Evolutionary conservation across 345 rosid species (phyloP).

Genomic region (Citrus reticulata): DNA sequence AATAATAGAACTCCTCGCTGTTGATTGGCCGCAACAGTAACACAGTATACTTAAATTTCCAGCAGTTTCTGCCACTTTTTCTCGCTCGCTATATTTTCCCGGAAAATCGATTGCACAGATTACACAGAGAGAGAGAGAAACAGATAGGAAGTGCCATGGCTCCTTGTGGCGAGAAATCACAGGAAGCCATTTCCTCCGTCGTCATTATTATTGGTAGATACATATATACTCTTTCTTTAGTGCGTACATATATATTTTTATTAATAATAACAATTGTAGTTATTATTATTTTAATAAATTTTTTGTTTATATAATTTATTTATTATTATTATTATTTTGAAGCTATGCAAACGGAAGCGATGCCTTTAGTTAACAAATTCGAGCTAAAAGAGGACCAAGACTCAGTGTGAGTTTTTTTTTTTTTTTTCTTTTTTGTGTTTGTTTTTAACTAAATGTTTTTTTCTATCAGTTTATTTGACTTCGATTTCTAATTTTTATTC

Average conservation of each 20-base stretch:
- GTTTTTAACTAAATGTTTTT: background rate
- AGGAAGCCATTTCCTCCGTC: constrained; percentile 52
- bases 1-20: background rate
- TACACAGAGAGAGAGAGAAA: background rate
- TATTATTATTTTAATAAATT: background rate
- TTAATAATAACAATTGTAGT: too few relatives aligned
- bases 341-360: constrained; percentile 95
- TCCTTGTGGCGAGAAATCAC: constrained; percentile 55
- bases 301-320: background rate
- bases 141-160: constrained; percentile 32
- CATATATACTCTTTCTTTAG: background rate
- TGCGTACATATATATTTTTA: background rate
- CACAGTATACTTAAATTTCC: background rate
- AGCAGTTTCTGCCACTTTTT: background rate
- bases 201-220: constrained; percentile 68
- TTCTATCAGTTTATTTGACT: background rate
- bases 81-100: background rate
- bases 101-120: background rate
- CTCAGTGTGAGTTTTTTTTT: constrained; percentile 43
- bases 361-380: constrained; percentile 69
- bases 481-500: background rate
- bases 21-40: background rate
- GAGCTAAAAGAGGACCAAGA: constrained; percentile 47
- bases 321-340: background rate
- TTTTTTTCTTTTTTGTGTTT: background rate